These are phyloP conservation scores for Haematococcus lacustris DNA, from an alignment of 139 green algal species.

Conservation along the genomic window DNA sequence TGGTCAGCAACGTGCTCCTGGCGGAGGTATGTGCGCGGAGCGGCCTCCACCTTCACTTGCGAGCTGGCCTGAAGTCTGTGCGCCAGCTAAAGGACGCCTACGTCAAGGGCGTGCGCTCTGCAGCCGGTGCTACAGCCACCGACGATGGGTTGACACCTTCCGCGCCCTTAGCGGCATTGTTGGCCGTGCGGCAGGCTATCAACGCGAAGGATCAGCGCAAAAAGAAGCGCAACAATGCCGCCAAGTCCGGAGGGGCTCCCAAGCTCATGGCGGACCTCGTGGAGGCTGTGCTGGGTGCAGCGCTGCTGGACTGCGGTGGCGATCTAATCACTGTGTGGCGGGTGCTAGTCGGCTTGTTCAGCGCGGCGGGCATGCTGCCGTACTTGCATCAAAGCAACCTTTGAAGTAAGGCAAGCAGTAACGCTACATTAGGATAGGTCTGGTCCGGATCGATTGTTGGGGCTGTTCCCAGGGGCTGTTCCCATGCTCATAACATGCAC, in stretches of 20 bases:
- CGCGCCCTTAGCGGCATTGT: too few relatives aligned
- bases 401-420: too few relatives aligned
- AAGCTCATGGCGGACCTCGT: conserved; percentile 12
- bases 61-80: neutral
- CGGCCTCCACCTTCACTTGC: neutral
- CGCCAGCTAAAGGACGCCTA: neutral
- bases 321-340: neutral
- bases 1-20: conserved; percentile 5
- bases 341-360: neutral
- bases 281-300: conserved; percentile 8
- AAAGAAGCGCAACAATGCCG: neutral
- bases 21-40: neutral
- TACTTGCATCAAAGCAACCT: too few relatives aligned
- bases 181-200: too few relatives aligned
- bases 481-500: too few relatives aligned
- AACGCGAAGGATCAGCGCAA: too few relatives aligned
- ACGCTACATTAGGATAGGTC: too few relatives aligned
- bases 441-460: too few relatives aligned
- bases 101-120: too few relatives aligned
- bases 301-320: conserved; percentile 4
- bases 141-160: too few relatives aligned
- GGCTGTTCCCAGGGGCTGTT: too few relatives aligned
- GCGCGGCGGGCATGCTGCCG: neutral
- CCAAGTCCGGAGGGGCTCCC: neutral
- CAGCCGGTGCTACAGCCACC: too few relatives aligned